phyloP scores from a whole-genome alignment of 257 asterid species.

The Petrea volubilis region DNA sequence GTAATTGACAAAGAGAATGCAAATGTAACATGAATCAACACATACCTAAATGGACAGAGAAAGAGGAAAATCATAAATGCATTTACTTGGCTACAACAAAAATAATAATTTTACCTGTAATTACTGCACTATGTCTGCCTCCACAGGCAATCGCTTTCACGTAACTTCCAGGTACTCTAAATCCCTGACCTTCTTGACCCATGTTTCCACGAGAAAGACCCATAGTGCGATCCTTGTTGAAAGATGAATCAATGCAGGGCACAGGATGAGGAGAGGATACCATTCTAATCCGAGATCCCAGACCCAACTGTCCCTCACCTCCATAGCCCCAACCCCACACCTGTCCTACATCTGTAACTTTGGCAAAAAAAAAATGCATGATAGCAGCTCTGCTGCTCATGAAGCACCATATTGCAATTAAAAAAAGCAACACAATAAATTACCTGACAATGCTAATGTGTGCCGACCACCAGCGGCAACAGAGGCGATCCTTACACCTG shows the following conservation, averaged over 20 bases:
- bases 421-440: slow-evolving; percentile 15
- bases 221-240: slow-evolving; percentile 52
- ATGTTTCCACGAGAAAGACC: slow-evolving; percentile 59
- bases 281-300: slow-evolving; percentile 93
- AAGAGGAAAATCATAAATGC: background rate
- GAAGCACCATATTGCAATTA: slow-evolving; percentile 8
- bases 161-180: slow-evolving; percentile 75
- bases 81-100: background rate
- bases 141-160: slow-evolving; percentile 95
- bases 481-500: slow-evolving; percentile 71
- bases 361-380: slow-evolving; percentile 24
- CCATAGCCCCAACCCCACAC: slow-evolving; percentile 99
- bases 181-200: slow-evolving; percentile 61
- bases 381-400: slow-evolving; percentile 28
- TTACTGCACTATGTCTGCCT: slow-evolving; percentile 92
- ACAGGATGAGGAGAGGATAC: slow-evolving; percentile 96
- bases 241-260: slow-evolving; percentile 75
- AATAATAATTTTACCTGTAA: slow-evolving; percentile 61
- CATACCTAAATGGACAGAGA: background rate
- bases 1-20: background rate
- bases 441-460: slow-evolving; percentile 92
- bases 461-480: slow-evolving; percentile 99
- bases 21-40: background rate
- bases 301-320: slow-evolving; percentile 97
- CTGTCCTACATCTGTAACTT: slow-evolving; percentile 89